Percentiles rank a stretch among this genome's conserved stretches.
phyloP scores from a whole-genome alignment of 2,329 filamentous ascomycete genomes.

The Clonostachys sp. region DNA sequence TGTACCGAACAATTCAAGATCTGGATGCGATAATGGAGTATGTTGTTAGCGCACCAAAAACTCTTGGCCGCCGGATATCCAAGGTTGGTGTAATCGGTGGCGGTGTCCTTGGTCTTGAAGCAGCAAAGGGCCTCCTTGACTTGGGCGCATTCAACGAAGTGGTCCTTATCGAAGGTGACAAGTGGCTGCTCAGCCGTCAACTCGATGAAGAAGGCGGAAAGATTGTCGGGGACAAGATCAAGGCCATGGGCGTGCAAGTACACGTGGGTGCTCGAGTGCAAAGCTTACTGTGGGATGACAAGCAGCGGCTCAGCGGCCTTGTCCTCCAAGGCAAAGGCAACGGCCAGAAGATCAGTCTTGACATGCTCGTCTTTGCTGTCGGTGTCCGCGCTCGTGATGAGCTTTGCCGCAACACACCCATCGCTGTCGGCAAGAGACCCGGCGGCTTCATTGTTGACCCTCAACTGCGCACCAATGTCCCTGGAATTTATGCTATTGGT shows the following conservation, averaged over 20 bases:
- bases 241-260: slow-evolving; percentile 75
- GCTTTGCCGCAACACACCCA: slow-evolving; percentile 63
- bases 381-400: slow-evolving; percentile 80
- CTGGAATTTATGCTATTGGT: slow-evolving; percentile 80
- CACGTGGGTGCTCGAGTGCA: slow-evolving; percentile 72
- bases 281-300: slow-evolving; percentile 63
- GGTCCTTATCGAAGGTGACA: slow-evolving; percentile 75
- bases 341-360: slow-evolving; percentile 65
- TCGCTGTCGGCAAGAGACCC: slow-evolving; percentile 61
- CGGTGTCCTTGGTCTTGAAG: slow-evolving; percentile 80
- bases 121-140: slow-evolving; percentile 89
- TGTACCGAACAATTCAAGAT: slow-evolving; percentile 84
- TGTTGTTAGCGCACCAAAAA: not conserved
- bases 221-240: slow-evolving; percentile 79
- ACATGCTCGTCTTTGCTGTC: slow-evolving; percentile 85
- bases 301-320: slow-evolving; percentile 67
- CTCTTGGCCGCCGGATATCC: slow-evolving; percentile 24
- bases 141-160: slow-evolving; percentile 70
- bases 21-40: slow-evolving; percentile 64
- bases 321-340: slow-evolving; percentile 68
- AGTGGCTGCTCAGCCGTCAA: slow-evolving; percentile 79
- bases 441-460: slow-evolving; percentile 71
- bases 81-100: slow-evolving; percentile 77
- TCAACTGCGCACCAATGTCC: slow-evolving; percentile 63
- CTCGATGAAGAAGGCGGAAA: slow-evolving; percentile 75